Evolutionary conservation across 1,139 yeast species (phyloP).

Genomic region (Geotrichum cucujoidarum): DNA sequence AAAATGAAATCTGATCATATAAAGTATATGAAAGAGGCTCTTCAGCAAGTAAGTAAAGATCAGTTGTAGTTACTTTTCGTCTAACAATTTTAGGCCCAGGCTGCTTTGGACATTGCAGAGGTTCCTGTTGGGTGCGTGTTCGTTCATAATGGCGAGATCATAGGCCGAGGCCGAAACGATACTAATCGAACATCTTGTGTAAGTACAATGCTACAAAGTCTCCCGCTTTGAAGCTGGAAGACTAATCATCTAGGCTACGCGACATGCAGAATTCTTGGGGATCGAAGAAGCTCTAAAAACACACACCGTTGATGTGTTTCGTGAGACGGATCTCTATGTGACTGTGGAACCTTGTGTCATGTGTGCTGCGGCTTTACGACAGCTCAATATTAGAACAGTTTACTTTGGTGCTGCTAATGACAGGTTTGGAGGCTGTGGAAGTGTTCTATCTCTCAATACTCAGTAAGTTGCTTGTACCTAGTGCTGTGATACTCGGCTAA

Average conservation of each 20-base stretch:
- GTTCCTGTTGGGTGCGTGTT: conserved; percentile 74
- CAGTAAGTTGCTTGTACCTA: not conserved
- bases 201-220: conserved; percentile 20
- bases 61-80: not conserved
- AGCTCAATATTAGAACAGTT: conserved; percentile 65
- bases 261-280: conserved; percentile 90
- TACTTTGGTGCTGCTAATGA: conserved; percentile 93
- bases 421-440: conserved; percentile 94
- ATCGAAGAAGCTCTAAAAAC: conserved; percentile 49
- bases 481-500: not conserved
- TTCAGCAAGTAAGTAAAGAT: conserved; percentile 33
- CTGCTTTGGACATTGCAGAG: conserved; percentile 53
- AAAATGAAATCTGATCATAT: too few relatives aligned
- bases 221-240: conserved; percentile 27
- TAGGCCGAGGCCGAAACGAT: conserved; percentile 81
- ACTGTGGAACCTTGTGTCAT: conserved; percentile 97
- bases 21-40: conserved; percentile 47
- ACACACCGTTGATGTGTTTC: conserved; percentile 40
- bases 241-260: conserved; percentile 55
- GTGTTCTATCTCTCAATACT: conserved; percentile 49
- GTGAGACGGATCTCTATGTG: conserved; percentile 65
- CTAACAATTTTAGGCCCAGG: conserved; percentile 42
- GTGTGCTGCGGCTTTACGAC: conserved; percentile 94
- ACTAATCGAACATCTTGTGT: conserved; percentile 74
- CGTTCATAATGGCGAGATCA: conserved; percentile 45